A percentile compares a stretch with the other conserved stretches of the same genome.
Conservation (phyloP, 2,329 filamentous ascomycete species). For the Alternaria arbusti region DNA sequence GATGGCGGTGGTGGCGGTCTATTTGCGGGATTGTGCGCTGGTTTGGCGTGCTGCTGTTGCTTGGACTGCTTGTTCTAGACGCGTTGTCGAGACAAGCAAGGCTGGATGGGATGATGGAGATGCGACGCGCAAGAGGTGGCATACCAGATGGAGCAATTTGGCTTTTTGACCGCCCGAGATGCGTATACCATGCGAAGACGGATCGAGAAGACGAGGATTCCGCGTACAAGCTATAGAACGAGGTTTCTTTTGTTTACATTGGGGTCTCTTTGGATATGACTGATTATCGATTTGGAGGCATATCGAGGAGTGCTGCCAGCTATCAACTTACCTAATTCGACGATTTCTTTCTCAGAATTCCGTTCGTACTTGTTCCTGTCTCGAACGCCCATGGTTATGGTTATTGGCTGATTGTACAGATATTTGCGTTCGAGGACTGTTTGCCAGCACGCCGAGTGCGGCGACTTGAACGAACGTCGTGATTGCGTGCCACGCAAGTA, state of each 20-base stretch:
- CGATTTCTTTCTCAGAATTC: neutral
- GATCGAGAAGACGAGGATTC: neutral
- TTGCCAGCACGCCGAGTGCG: conserved; percentile 14
- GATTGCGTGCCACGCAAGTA: neutral
- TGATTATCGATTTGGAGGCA: neutral
- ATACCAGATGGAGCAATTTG: neutral
- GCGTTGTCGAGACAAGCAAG: neutral
- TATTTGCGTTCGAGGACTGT: neutral
- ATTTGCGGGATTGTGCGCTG: conserved; percentile 52
- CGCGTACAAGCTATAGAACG: neutral
- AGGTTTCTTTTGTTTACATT: conserved; percentile 10
- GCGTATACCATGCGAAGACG: neutral
- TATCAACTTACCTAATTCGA: neutral
- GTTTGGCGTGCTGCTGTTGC: conserved; percentile 60
- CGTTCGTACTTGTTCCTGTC: neutral
- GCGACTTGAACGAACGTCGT: conserved; percentile 12
- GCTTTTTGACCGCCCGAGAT: neutral
- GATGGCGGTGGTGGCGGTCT: conserved; percentile 47
- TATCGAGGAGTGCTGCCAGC: neutral
- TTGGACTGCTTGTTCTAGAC: conserved; percentile 58
- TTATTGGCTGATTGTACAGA: neutral
- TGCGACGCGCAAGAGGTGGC: neutral
- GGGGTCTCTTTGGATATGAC: neutral
- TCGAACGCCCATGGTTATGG: conserved; percentile 4
- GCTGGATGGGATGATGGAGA: neutral